Conservation (phyloP, 345 rosid genomes). For the Sapria himalayana region DNA sequence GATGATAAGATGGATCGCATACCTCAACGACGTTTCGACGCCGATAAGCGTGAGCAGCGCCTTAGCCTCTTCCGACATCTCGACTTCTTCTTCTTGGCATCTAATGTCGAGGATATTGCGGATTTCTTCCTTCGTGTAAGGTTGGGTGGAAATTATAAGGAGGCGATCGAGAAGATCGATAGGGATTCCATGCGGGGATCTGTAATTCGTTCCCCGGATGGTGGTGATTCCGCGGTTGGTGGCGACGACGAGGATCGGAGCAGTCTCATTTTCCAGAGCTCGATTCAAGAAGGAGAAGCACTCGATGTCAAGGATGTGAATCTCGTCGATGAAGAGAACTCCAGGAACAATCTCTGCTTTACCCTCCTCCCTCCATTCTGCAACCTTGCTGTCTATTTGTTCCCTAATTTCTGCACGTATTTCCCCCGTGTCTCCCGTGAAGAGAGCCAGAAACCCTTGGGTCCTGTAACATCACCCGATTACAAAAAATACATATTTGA, state of each 20-base stretch:
- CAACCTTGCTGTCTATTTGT: constrained; percentile 84
- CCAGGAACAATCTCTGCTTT: constrained; percentile 94
- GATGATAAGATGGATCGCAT: constrained; percentile 73
- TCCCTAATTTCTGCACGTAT: constrained; percentile 89
- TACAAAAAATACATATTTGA: too few species aligned
- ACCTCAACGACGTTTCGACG: constrained; percentile 72
- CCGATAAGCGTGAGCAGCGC: constrained; percentile 66
- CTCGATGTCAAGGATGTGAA: constrained; percentile 95
- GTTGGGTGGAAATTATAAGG: constrained; percentile 65
- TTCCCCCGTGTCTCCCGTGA: constrained; percentile 93
- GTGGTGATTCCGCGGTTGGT: constrained; percentile 81
- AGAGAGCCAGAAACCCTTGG: constrained; percentile 87
- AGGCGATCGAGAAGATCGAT: constrained; percentile 89
- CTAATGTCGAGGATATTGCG: constrained; percentile 67
- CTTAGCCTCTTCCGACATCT: constrained; percentile 64
- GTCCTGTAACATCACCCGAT: too few species aligned
- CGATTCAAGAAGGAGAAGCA: constrained; percentile 96
- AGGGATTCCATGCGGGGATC: constrained; percentile 90
- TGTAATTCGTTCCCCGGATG: constrained; percentile 81
- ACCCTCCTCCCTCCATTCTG: constrained; percentile 98
- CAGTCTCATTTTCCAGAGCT: constrained; percentile 92
- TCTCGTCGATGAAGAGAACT: constrained; percentile 90
- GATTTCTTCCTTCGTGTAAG: constrained; percentile 63
- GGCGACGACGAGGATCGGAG: constrained; percentile 87
- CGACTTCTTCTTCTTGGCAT: constrained; percentile 88